A percentile compares a stretch with the other conserved stretches of the same genome.
Conservation (phyloP, 2,329 filamentous ascomycete species). For the Fusarium nelsonii region DNA sequence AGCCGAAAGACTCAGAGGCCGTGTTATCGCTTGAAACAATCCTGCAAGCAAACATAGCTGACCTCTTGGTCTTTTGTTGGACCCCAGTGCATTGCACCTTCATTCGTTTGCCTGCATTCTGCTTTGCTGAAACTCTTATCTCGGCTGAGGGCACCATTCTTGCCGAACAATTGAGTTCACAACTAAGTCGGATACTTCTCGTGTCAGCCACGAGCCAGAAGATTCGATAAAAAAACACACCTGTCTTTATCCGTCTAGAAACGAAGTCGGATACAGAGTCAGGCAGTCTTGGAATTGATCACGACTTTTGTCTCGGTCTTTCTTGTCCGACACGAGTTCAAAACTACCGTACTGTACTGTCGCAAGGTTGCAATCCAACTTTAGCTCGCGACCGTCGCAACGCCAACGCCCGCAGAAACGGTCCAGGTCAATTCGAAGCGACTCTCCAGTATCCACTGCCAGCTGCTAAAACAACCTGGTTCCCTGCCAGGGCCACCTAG, state of each 20-base stretch:
- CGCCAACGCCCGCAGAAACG: constrained; percentile 27
- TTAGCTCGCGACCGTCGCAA: constrained; percentile 11
- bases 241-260: no score
- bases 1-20: constrained; percentile 7
- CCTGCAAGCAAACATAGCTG: constrained; percentile 5
- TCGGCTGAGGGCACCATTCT: constrained; percentile 11
- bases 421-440: constrained; percentile 13
- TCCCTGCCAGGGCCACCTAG: constrained; percentile 11
- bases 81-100: constrained; percentile 20
- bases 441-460: constrained; percentile 16
- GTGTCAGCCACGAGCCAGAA: no score
- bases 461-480: constrained; percentile 22
- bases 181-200: not conserved
- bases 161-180: constrained; percentile 23
- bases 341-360: no score
- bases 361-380: not conserved
- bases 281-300: not conserved
- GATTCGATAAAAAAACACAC: no score
- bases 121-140: constrained; percentile 27
- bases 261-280: not conserved
- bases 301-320: not conserved
- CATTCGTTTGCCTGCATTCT: constrained; percentile 1
- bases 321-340: not conserved
- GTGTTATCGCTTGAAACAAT: constrained; percentile 7
- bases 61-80: not conserved